A percentile compares a stretch with the other conserved stretches of the same genome.
phyloP scores from a whole-genome alignment of 2,329 filamentous ascomycete species.

The Aureobasidium sp. region DNA sequence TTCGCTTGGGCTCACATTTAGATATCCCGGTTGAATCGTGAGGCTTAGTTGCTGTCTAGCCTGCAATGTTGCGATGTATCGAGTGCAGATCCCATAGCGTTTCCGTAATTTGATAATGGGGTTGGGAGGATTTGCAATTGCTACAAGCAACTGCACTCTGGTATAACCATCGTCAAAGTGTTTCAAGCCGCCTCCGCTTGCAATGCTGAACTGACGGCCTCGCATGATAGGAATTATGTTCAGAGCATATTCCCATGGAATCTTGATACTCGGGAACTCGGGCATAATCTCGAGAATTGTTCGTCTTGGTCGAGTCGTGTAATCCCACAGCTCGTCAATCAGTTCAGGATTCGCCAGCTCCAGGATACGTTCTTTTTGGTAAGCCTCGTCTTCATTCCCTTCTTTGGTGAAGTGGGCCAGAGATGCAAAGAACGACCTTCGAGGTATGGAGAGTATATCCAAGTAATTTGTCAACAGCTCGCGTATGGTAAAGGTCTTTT shows the following conservation, averaged over 20 bases:
- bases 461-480: constrained; percentile 73
- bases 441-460: constrained; percentile 84
- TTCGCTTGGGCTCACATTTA: constrained; percentile 43
- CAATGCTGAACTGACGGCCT: constrained; percentile 91
- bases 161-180: constrained; percentile 21
- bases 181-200: constrained; percentile 56
- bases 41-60: constrained; percentile 55
- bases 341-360: constrained; percentile 77
- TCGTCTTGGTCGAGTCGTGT: constrained; percentile 81
- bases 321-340: constrained; percentile 91
- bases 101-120: constrained; percentile 87
- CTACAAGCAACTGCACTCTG: constrained; percentile 30
- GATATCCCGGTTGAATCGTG: constrained; percentile 47
- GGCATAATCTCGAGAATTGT: constrained; percentile 88
- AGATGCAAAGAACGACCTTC: constrained; percentile 74
- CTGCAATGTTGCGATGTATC: constrained; percentile 65
- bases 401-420: constrained; percentile 70
- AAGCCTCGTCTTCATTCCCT: constrained; percentile 38
- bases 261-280: constrained; percentile 77
- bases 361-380: constrained; percentile 69
- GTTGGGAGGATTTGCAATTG: constrained; percentile 31
- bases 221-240: constrained; percentile 73
- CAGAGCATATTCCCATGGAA: constrained; percentile 67
- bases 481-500: constrained; percentile 55
- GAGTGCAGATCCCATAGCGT: constrained; percentile 81